phyloP scores from a whole-genome alignment of 805 yeast species.

The Candida mattraensis region DNA sequence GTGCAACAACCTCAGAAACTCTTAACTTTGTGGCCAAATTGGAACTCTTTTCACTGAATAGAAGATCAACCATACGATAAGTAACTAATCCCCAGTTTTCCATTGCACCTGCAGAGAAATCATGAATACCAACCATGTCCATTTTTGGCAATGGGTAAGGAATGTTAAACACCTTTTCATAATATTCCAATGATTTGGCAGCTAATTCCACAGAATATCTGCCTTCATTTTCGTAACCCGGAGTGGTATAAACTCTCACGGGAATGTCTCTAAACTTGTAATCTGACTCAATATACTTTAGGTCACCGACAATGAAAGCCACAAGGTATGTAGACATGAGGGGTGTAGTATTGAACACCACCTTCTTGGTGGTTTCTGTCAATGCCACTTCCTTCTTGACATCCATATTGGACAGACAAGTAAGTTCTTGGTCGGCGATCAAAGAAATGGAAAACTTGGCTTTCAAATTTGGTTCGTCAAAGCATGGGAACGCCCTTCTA shows the following conservation, averaged over 20 bases:
- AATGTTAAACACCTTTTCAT: constrained; percentile 48
- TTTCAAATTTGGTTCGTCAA: constrained; percentile 57
- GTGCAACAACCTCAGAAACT: constrained; percentile 81
- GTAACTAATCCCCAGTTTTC: constrained; percentile 88
- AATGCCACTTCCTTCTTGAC: constrained; percentile 27
- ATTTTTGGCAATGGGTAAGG: constrained; percentile 79
- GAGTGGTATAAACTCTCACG: constrained; percentile 54
- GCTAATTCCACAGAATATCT: constrained; percentile 49
- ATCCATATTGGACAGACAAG: constrained; percentile 52
- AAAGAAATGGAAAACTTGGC: constrained; percentile 54
- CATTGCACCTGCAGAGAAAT: constrained; percentile 85
- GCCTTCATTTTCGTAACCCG: constrained; percentile 48
- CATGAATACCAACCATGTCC: constrained; percentile 79
- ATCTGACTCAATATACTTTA: constrained; percentile 49
- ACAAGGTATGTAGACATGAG: constrained; percentile 55
- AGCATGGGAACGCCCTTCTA: constrained; percentile 57
- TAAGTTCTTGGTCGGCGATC: constrained; percentile 37
- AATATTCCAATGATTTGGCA: constrained; percentile 53
- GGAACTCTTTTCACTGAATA: constrained; percentile 47
- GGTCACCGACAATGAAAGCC: constrained; percentile 60
- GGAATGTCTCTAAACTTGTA: constrained; percentile 49
- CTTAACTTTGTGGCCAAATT: constrained; percentile 59
- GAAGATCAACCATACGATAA: constrained; percentile 59
- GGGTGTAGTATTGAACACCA: constrained; percentile 49
- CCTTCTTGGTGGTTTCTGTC: constrained; percentile 24